phyloP scores from a whole-genome alignment of 179 eudicot species.

The Spergularia azorica region DNA sequence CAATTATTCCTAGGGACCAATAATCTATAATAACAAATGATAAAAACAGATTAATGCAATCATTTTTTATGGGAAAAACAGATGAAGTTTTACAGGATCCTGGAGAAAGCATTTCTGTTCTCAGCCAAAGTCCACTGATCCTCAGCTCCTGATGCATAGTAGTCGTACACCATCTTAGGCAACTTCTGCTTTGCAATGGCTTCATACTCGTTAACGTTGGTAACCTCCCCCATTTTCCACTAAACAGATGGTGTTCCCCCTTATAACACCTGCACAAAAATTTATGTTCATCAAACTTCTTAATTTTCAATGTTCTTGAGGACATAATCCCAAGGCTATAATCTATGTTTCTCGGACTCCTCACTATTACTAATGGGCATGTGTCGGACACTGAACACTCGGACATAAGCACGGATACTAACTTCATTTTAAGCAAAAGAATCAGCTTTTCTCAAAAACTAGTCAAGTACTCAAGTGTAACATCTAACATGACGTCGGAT shows the following conservation, averaged over 20 bases:
- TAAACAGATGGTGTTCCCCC: slow-evolving; percentile 10
- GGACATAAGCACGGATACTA: no score
- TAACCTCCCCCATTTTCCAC: slow-evolving; percentile 54
- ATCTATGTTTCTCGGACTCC: no score
- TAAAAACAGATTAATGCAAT: not conserved
- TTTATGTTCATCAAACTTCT: no score
- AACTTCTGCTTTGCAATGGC: slow-evolving; percentile 93
- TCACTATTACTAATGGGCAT: no score
- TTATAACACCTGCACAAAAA: slow-evolving; percentile 5
- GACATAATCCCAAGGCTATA: no score
- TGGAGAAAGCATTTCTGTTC: slow-evolving; percentile 93
- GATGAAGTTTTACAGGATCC: slow-evolving; percentile 62
- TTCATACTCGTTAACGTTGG: slow-evolving; percentile 88
- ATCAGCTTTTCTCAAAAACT: no score
- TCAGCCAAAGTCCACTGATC: slow-evolving; percentile 97
- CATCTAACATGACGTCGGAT: no score
- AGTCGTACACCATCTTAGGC: slow-evolving; percentile 94
- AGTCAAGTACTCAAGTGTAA: not conserved
- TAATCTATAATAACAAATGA: not conserved
- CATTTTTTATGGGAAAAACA: not conserved
- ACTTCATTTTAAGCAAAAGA: no score
- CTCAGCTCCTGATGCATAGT: slow-evolving; percentile 99
- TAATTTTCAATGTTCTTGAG: not conserved
- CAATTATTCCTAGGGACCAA: not conserved
- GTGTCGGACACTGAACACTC: no score